These are phyloP conservation scores for Lepiota brunneoincarnata DNA, from an alignment of 768 basidiomycete genomes.

Conservation along the genomic window DNA sequence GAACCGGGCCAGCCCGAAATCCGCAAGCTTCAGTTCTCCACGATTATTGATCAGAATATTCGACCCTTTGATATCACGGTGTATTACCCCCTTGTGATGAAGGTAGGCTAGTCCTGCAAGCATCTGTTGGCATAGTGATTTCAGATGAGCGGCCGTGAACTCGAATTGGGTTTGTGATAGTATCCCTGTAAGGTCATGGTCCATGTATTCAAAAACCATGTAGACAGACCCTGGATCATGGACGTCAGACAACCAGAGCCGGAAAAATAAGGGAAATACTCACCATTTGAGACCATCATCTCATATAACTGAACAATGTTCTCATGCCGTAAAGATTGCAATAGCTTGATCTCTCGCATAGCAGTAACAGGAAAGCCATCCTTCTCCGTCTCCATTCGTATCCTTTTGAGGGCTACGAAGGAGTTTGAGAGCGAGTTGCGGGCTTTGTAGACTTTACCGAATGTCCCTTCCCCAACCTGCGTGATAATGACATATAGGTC, in stretches of 20 bases:
- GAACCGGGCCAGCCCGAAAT: slow-evolving; percentile 96
- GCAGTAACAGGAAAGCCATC: slow-evolving; percentile 99
- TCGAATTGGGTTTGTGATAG: slow-evolving; percentile 86
- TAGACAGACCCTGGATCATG: slow-evolving; percentile 76
- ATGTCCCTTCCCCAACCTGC: slow-evolving; percentile 98
- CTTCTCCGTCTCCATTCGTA: slow-evolving; percentile 95
- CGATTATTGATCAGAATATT: slow-evolving; percentile 92
- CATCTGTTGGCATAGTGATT: slow-evolving; percentile 96
- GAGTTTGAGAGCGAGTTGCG: slow-evolving; percentile 73
- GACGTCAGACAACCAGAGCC: slow-evolving; percentile 2
- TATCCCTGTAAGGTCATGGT: slow-evolving; percentile 95
- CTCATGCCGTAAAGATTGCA: slow-evolving; percentile 86
- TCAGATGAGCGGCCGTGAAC: slow-evolving; percentile 86
- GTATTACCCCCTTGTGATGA: slow-evolving; percentile 94
- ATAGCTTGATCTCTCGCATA: slow-evolving; percentile 96
- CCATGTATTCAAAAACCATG: slow-evolving; percentile 99
- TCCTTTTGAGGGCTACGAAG: slow-evolving; percentile 90
- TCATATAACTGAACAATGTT: slow-evolving; percentile 91
- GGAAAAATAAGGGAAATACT: slow-evolving; percentile 18
- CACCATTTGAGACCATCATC: slow-evolving; percentile 99
- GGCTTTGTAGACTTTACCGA: slow-evolving; percentile 97
- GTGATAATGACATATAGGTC: slow-evolving; percentile 85
- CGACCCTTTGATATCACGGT: slow-evolving; percentile 98
- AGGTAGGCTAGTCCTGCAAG: slow-evolving; percentile 91
- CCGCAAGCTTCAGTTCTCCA: slow-evolving; percentile 93